Percentiles rank a stretch among this genome's conserved stretches.
Evolutionary conservation across 225 moss, liverwort and hornwort genomes (phyloP).

Genomic region (Anthoceros angustus): DNA sequence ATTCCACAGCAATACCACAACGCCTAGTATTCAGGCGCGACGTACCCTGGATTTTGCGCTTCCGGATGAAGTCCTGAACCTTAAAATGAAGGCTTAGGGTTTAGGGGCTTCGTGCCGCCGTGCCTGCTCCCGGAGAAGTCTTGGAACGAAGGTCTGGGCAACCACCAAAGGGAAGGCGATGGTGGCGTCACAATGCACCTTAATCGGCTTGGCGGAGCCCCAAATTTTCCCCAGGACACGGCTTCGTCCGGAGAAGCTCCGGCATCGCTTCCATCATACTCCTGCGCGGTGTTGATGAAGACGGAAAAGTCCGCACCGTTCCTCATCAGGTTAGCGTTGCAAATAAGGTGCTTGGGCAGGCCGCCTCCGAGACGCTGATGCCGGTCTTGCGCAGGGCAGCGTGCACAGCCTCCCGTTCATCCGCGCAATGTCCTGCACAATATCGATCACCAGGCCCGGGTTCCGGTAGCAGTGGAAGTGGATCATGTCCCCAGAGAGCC

Average conservation of each 20-base stretch:
- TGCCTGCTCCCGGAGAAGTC: background rate
- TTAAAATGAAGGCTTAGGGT: background rate
- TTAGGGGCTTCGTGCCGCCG: background rate
- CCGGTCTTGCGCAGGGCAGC: slow-evolving; percentile 71
- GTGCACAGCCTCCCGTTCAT: slow-evolving; percentile 71
- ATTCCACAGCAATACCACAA: too few species aligned
- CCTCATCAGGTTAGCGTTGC: slow-evolving; percentile 97
- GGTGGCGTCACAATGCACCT: slow-evolving; percentile 42
- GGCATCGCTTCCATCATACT: slow-evolving; percentile 92
- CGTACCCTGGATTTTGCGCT: too few species aligned
- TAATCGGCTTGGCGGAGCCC: slow-evolving; percentile 49
- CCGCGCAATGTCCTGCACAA: slow-evolving; percentile 74
- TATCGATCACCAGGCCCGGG: slow-evolving; percentile 83
- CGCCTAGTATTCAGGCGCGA: too few species aligned
- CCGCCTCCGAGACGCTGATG: slow-evolving; percentile 78
- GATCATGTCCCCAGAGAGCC: slow-evolving; percentile 99
- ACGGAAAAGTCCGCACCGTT: slow-evolving; percentile 98
- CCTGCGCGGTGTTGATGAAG: slow-evolving; percentile 92
- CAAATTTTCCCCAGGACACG: slow-evolving; percentile 92
- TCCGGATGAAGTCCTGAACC: too few species aligned
- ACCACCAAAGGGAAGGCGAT: slow-evolving; percentile 35
- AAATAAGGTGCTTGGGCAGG: slow-evolving; percentile 91
- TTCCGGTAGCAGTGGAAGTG: slow-evolving; percentile 80
- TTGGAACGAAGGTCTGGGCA: slow-evolving; percentile 23
- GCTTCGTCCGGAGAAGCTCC: slow-evolving; percentile 98